Percentiles rank a stretch among this genome's conserved stretches.
These are phyloP conservation scores for Magnaporthiopsis poae DNA, from an alignment of 2,329 filamentous ascomycete genomes.

Conservation along the genomic window DNA sequence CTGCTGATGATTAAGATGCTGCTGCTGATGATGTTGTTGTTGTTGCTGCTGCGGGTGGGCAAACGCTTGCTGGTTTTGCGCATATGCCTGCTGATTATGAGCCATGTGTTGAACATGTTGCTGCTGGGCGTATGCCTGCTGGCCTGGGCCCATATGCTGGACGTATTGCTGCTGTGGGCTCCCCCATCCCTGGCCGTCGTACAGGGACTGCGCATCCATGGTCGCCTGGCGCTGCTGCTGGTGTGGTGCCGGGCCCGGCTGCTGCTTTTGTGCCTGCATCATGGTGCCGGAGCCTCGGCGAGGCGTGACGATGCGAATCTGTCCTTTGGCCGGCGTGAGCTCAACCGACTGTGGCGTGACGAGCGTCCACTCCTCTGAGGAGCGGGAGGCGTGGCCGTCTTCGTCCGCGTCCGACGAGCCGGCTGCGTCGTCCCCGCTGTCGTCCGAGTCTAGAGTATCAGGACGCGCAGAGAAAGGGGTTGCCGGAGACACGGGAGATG, in stretches of 20 bases:
- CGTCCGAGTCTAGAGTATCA: not conserved
- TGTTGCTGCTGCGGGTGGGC: not conserved
- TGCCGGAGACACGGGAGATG: not conserved
- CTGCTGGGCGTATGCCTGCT: not conserved
- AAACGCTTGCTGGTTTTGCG: constrained; percentile 7
- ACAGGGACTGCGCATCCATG: constrained; percentile 1
- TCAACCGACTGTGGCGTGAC: constrained; percentile 7
- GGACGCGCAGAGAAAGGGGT: not conserved
- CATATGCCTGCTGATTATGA: not conserved
- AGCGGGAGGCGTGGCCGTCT: not conserved
- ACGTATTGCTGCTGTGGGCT: not conserved
- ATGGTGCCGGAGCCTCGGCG: constrained; percentile 5
- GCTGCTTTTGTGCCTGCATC: constrained; percentile 6
- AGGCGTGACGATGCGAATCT: constrained; percentile 6
- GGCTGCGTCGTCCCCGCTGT: not conserved
- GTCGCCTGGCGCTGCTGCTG: constrained; percentile 4
- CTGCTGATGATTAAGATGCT: not conserved
- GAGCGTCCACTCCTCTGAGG: not conserved
- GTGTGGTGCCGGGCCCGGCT: not conserved
- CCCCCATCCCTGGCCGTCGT: not conserved
- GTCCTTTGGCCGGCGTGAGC: constrained; percentile 6
- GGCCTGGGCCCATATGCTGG: not conserved
- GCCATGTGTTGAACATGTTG: not conserved
- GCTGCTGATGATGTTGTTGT: not conserved
- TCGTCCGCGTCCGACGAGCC: constrained; percentile 5